Percentiles rank a stretch among this genome's conserved stretches.
These are phyloP conservation scores for Gymnopilus junonius DNA, from an alignment of 768 basidiomycete genomes.

Conservation along the genomic window DNA sequence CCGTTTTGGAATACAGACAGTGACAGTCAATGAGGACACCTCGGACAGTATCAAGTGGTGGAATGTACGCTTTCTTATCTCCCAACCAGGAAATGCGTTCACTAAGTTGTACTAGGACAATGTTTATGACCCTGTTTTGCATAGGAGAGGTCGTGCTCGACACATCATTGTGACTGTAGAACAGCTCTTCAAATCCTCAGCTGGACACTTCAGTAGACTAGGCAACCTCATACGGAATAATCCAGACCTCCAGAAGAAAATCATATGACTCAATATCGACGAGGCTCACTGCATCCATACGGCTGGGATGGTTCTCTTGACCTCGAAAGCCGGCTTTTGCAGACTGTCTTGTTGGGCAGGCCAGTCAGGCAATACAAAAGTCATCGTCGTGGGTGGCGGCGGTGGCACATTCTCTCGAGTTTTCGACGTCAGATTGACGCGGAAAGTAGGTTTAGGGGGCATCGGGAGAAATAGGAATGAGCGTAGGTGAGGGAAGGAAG, in stretches of 20 bases:
- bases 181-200: constrained; percentile 19
- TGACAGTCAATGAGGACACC: constrained; percentile 24
- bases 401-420: no score
- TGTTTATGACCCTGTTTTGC: background rate
- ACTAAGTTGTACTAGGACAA: background rate
- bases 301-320: constrained; percentile 20
- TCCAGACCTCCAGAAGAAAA: background rate
- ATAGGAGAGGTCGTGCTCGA: background rate
- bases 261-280: constrained; percentile 22
- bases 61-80: background rate
- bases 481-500: background rate
- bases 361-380: background rate
- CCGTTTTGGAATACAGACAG: constrained; percentile 12
- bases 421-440: background rate
- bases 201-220: constrained; percentile 17
- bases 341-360: background rate
- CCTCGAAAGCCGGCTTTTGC: background rate
- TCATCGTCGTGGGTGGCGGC: background rate
- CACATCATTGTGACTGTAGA: constrained; percentile 22
- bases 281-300: constrained; percentile 28
- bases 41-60: constrained; percentile 14
- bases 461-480: background rate
- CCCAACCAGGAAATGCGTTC: background rate
- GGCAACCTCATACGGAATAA: background rate
- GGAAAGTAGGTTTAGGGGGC: background rate